Evolutionary conservation across 108 stramenopile genomes (phyloP), one percentile per base, ranked within the genome.

Genomic region (Aureococcus anophagefferens): DNA sequence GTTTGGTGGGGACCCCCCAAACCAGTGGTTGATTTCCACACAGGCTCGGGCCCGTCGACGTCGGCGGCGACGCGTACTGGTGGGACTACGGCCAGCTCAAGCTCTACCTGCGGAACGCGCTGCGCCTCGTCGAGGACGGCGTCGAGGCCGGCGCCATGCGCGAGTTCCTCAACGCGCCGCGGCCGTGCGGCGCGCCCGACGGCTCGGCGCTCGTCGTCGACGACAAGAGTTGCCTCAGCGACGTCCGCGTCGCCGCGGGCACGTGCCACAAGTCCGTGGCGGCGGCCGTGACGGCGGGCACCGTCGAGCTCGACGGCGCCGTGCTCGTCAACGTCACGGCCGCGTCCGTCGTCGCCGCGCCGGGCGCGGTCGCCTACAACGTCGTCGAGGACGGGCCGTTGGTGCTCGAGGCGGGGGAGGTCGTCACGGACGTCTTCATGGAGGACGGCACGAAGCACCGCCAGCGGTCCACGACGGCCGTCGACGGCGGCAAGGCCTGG

Each of bases 51-150:
- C 92, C 97, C 7, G 95, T 98, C 35, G 90, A 98, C 80, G 95
- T 98, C 40, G 97, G 97, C 40, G 89, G 80, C 65, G 86, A 89
- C 68, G 95, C 95, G 17, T 93, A 90, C 72, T 97, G 96, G 96
- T 96, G 95, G 97, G 97, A 98, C 81, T 98, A 98, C 76, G 97
- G 97, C 28, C 93, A 89, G 75, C 84, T 98, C 63, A 90, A 93
- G 77, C 86, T 98, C 31, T 98, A 96, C 73, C 87, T 86, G 67
- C 84, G 82, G 64, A 98, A 98, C 83, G 86, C 91, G 63, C 67
- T 85, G 21, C 82, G 93, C 46, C 68, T 98, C 33, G 70, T 89
- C 67, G 87, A 90, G 5, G 73, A 86, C 35, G 80, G 82, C 15
- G 84, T 81, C 18, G 93, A 94, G 81, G 89, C 89, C 29, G 78